Base-by-base conservation (phyloP, 73 alveolate species). In the Paramecium primaurelia region DNA sequence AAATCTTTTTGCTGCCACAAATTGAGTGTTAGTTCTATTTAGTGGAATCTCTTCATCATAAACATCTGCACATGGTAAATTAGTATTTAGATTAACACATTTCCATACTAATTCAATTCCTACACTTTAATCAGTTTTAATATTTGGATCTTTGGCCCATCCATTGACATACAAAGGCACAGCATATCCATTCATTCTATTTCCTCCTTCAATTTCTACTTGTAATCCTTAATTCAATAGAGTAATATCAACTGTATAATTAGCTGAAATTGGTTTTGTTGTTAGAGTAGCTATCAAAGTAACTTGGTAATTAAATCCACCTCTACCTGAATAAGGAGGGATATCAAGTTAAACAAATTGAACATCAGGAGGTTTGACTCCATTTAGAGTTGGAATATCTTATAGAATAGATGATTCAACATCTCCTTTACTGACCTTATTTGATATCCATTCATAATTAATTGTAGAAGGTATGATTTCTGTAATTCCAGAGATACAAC, bases 181-280 rank as follows among this genome's bases (percentile, higher is more conserved):
- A 59, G 77, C 77, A 59, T 26, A 59, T 22, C 77, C 77, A 59
- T 59, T 59, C 77, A 59, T 59, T 59, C 77, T 59, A 18, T 59
- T 59, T 59, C 77, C 77, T 26, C 77, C 77, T 18, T 59, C 77
- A 9, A 59, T 59, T 59, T 59, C 77, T 16, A 59, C 77, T 18
- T 59, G 16, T 59, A 59, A 20, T 59, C 77, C 77, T 59, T 59
- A 59, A 59, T 59, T 59, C 1, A 59, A 16, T 1, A 59, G 40
- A 8, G 77, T 59, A 10, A 59, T 59, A 7, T 59, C 77, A n/a
- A 59, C 44, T 2, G 77, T 59, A 18, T 59, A 59, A 59, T 59
- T 59, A 1, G 77, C 8, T 7, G 40, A 22, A 8, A 59, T 30
- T 14, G 36, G 44, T 59, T 59, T 59, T 1, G 44, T 30, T 2